These are phyloP conservation scores for Blastomyces parvus DNA, from an alignment of 2,329 filamentous ascomycete genomes.

Conservation along the genomic window DNA sequence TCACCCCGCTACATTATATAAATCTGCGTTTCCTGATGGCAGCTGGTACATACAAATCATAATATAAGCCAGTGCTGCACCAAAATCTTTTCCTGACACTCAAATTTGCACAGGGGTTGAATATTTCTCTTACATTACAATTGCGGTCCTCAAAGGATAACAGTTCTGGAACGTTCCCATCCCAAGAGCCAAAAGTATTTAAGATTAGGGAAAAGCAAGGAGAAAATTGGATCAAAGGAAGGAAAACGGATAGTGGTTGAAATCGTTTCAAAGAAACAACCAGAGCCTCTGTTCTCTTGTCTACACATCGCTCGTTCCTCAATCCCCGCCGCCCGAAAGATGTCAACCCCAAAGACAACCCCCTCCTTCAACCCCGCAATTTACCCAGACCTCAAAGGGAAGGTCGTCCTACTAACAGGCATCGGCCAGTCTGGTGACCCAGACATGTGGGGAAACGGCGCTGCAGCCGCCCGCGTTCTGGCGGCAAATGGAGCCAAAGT, in stretches of 20 bases:
- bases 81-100: background rate
- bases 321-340: background rate
- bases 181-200: background rate
- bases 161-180: background rate
- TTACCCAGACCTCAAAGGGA: conserved; percentile 18
- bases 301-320: background rate
- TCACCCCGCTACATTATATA: background rate
- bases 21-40: background rate
- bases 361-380: conserved; percentile 7
- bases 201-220: background rate
- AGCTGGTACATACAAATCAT: background rate
- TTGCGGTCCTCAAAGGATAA: background rate
- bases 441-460: conserved; percentile 44
- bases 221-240: background rate
- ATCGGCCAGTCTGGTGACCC: conserved; percentile 31
- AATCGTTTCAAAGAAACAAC: background rate
- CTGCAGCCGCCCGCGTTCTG: conserved; percentile 41
- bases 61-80: background rate
- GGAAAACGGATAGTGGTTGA: background rate
- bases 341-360: background rate
- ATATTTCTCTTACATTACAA: background rate
- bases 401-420: conserved; percentile 22
- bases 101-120: background rate
- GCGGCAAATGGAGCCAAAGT: conserved; percentile 42
- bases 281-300: background rate